Conservation (phyloP, 768 basidiomycete genomes). For the Mycena belliarum region DNA sequence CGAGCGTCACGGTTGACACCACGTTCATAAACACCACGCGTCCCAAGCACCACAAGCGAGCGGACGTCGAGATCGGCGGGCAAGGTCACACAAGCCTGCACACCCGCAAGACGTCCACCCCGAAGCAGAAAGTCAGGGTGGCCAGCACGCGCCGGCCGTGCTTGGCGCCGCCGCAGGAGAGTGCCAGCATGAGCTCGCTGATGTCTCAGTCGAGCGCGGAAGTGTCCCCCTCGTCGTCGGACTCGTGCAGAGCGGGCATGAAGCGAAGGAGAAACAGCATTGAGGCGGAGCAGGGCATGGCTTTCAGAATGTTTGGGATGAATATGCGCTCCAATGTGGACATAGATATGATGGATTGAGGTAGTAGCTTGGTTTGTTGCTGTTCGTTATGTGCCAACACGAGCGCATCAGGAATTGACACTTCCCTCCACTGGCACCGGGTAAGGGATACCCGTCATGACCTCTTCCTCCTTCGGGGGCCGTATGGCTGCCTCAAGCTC, state of each 20-base stretch:
- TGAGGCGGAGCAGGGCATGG: constrained; percentile 11
- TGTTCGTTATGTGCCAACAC: not conserved
- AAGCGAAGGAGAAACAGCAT: constrained; percentile 16
- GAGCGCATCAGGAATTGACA: not conserved
- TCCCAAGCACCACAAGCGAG: constrained; percentile 12
- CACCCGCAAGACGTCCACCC: not conserved
- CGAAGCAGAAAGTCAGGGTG: constrained; percentile 13
- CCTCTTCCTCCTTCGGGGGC: constrained; percentile 11
- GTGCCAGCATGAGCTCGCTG: constrained; percentile 14
- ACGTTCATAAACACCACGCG: constrained; percentile 9
- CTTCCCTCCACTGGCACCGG: not conserved
- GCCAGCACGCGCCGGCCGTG: constrained; percentile 13
- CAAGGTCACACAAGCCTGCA: constrained; percentile 12
- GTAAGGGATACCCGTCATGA: not conserved
- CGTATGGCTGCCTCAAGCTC: constrained; percentile 49
- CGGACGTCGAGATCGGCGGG: not conserved
- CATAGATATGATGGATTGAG: constrained; percentile 8
- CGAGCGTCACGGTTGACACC: constrained; percentile 1
- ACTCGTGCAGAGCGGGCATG: constrained; percentile 13
- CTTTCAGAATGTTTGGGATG: constrained; percentile 7
- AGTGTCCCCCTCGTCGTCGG: constrained; percentile 7
- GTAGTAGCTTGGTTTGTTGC: not conserved
- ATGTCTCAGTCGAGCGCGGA: constrained; percentile 12
- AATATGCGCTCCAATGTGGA: constrained; percentile 4
- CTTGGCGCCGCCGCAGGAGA: not conserved